Conservation (phyloP, 1,284 basidiomycete genomes). For the Somion occarium region DNA sequence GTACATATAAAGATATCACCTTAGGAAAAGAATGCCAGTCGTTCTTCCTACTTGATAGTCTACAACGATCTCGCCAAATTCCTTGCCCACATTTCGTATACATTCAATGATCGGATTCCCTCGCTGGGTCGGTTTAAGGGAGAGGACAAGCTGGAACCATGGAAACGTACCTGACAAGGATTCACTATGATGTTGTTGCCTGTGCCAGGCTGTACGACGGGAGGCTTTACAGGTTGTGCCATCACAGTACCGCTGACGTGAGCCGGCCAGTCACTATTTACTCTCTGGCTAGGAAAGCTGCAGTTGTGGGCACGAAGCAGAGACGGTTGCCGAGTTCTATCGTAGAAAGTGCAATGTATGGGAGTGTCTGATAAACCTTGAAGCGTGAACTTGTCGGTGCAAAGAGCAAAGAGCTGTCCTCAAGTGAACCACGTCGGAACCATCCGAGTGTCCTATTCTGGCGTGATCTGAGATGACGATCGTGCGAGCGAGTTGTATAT, state of each 20-base stretch:
- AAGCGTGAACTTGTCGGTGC: too few relatives aligned
- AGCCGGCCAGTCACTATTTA: too few relatives aligned
- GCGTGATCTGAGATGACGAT: not conserved
- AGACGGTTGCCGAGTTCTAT: too few relatives aligned
- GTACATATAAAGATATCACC: too few relatives aligned
- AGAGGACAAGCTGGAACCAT: not conserved
- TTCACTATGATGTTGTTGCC: conserved; percentile 79
- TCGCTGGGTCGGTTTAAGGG: conserved; percentile 42
- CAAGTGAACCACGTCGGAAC: too few relatives aligned
- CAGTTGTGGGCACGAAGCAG: too few relatives aligned
- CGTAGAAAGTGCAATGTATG: too few relatives aligned
- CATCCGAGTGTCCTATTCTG: too few relatives aligned
- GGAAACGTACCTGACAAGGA: conserved; percentile 46
- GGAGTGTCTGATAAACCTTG: too few relatives aligned
- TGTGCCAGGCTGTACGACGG: conserved; percentile 61
- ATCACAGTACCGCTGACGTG: too few relatives aligned
- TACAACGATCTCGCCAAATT: conserved; percentile 90
- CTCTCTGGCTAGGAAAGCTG: too few relatives aligned
- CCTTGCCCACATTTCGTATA: conserved; percentile 87
- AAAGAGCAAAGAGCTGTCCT: too few relatives aligned
- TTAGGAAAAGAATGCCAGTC: conserved; percentile 88
- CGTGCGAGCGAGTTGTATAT: not conserved
- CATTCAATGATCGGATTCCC: conserved; percentile 85
- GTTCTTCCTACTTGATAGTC: conserved; percentile 98
- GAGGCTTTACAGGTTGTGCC: conserved; percentile 34